These are phyloP conservation scores for Prunus padus DNA, from an alignment of 306 rosid genomes.

Conservation along the genomic window DNA sequence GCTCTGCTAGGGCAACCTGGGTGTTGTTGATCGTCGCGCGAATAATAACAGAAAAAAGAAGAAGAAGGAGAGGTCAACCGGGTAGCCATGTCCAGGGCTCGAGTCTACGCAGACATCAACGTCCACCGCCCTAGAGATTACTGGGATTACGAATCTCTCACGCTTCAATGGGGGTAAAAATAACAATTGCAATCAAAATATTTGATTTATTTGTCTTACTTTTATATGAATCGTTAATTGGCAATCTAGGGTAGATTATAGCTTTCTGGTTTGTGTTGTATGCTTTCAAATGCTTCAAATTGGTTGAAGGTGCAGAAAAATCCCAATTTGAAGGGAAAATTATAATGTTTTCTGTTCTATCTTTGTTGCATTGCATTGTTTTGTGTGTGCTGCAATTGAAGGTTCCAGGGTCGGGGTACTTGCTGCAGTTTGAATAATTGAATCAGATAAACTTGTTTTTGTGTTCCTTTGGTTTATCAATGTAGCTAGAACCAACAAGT, in stretches of 20 bases:
- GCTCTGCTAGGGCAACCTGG: not conserved
- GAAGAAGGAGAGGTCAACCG: not conserved
- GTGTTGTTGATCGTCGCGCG: slow-evolving; percentile 1
- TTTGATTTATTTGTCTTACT: not conserved
- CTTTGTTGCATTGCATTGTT: not conserved
- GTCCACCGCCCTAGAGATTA: slow-evolving; percentile 53
- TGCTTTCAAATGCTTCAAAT: not conserved
- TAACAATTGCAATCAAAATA: not conserved
- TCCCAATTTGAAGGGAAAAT: not conserved
- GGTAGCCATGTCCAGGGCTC: slow-evolving; percentile 46
- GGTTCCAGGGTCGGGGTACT: not conserved
- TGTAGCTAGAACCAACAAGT: not conserved
- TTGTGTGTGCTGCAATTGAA: not conserved
- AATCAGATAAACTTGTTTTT: not conserved
- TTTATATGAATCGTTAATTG: not conserved
- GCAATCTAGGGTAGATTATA: not conserved
- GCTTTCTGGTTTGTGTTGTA: not conserved
- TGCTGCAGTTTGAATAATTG: not conserved
- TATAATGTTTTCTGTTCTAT: not conserved
- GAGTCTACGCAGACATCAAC: slow-evolving; percentile 46
- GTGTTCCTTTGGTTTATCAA: not conserved
- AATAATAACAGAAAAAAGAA: not conserved
- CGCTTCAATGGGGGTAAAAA: slow-evolving; percentile 48
- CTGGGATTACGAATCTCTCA: slow-evolving; percentile 50
- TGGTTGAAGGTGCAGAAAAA: not conserved